Conservation (phyloP, 2,329 filamentous ascomycete species). For the Drechslerella coelobrocha region DNA sequence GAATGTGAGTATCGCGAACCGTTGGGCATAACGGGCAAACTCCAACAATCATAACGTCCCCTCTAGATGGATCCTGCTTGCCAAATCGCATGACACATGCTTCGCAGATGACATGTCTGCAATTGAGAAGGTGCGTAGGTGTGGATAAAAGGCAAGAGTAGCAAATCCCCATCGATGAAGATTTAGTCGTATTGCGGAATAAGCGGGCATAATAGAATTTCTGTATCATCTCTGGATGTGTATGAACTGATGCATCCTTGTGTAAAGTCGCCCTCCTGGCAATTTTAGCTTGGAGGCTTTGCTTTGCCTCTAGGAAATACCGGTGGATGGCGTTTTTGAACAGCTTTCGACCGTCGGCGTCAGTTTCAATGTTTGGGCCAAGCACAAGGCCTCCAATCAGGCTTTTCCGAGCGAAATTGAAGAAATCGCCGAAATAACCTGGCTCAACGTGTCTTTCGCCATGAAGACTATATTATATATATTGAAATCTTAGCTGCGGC, state of each 20-base stretch:
- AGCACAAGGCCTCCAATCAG: no score
- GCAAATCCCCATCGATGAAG: not conserved
- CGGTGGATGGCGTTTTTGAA: no score
- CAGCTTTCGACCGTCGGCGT: no score
- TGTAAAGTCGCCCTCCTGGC: no score
- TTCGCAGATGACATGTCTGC: conserved; percentile 10
- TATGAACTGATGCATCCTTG: not conserved
- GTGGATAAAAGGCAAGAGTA: conserved; percentile 9
- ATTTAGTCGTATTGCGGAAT: not conserved
- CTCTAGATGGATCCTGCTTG: not conserved
- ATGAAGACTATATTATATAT: not conserved
- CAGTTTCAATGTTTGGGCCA: no score
- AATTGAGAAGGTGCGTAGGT: not conserved
- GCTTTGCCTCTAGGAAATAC: no score
- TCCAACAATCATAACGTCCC: not conserved
- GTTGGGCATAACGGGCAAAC: conserved; percentile 2
- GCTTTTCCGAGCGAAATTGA: no score
- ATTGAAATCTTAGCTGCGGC: no score
- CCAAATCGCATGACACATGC: conserved; percentile 12
- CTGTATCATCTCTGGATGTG: not conserved
- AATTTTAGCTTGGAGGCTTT: no score
- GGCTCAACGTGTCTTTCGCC: not conserved
- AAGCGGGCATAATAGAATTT: not conserved
- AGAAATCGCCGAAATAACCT: no score
- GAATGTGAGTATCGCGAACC: not conserved